Evolutionary conservation across 108 stramenopile genomes (phyloP), one percentile per base, ranked within the genome.

Genomic region (Conticribra weissflogii): DNA sequence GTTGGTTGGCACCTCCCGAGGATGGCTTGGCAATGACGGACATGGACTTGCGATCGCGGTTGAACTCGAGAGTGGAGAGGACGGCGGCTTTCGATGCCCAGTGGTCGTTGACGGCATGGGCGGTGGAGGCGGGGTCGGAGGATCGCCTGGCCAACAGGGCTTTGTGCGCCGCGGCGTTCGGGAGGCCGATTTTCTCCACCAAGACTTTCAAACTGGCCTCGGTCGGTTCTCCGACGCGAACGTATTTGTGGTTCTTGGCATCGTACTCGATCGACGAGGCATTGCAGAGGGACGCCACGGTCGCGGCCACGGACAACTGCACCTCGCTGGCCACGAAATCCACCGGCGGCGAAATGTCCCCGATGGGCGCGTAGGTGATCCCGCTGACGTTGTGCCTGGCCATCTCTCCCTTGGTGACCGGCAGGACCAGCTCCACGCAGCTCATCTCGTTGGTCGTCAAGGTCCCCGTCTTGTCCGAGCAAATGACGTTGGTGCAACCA

Each of bases 401-500:
- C 77, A 71, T 74, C 21, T 47, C 56, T 53, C 45, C 33, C 22
- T 53, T 59, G 27, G 66, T 67, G 22, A 50, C 5, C 17, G 70
- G 71, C 17, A 69, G 27, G 7, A 69, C 59, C 27, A 67, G 19
- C 32, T 64, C 68, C 27, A 74, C 84, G 36, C 86, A 90, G 25
- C 89, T 84, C 95, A 95, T 95, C 60, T 84, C 70, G 84, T 93
- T 93, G 56, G 88, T 81, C 23, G 95, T 96, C 23, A 96, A 75
- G 9, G 95, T 96, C 33, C 95, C 95, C 4, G 95, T 96, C 85
- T 96, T 96, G 88, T 96, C 96, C 16, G 78, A 71, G 76, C 89
- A 89, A 54, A 94, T 89, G 47, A 85, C 76, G 19, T 72, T 82
- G 21, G 88, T 88, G 72, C 89, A 90, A 15, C 96, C 96, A 63